phyloP scores from a whole-genome alignment of 257 asterid genomes.

The Eustoma russellianum region DNA sequence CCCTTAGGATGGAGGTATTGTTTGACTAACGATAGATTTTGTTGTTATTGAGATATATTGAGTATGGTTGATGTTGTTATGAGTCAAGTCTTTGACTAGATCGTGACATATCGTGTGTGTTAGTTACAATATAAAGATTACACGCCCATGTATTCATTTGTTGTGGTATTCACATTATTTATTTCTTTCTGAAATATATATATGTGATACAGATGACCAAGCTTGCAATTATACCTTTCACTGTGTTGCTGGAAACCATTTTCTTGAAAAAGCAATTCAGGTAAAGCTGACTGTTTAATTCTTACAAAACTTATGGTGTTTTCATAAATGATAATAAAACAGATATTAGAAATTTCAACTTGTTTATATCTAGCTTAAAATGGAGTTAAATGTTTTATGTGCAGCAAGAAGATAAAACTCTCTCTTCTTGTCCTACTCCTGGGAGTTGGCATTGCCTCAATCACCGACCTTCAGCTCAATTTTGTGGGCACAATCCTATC shows the following conservation, averaged over 20 bases:
- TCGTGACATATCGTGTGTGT: no score
- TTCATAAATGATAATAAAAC: no score
- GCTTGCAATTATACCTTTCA: conserved; percentile 90
- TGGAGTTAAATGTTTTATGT: not conserved
- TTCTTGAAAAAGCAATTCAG: conserved; percentile 82
- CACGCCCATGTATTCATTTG: no score
- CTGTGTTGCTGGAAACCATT: conserved; percentile 67
- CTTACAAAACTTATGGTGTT: no score
- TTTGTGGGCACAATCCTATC: conserved; percentile 72
- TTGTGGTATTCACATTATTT: no score
- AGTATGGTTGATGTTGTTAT: no score
- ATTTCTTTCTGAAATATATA: not conserved
- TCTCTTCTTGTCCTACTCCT: conserved; percentile 53
- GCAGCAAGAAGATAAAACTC: conserved; percentile 65
- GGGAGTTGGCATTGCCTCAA: conserved; percentile 87
- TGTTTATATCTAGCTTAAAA: no score
- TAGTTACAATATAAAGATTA: no score
- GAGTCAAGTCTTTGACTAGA: no score
- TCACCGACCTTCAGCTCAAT: conserved; percentile 91
- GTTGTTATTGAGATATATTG: no score
- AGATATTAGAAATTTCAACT: not conserved
- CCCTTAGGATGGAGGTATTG: no score
- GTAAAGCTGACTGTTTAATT: conserved; percentile 12
- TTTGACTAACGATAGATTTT: no score
- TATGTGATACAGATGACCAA: conserved; percentile 67